Evolutionary conservation across 257 asterid species (phyloP).

Genomic region (Solanum virginianum): DNA sequence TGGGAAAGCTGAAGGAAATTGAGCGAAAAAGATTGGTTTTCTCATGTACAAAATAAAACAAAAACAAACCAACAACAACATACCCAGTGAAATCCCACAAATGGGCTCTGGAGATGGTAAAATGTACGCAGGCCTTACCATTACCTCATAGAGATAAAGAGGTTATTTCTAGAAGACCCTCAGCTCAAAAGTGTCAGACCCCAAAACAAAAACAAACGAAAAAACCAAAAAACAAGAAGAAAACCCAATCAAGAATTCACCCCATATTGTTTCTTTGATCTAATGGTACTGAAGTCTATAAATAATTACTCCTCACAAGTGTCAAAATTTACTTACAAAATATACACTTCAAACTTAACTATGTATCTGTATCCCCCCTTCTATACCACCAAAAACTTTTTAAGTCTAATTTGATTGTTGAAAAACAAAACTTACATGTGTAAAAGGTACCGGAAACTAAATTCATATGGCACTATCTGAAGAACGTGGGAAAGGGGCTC

Average conservation of each 20-base stretch:
- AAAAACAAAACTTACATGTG: slow-evolving; percentile 23
- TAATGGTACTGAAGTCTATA: neutral
- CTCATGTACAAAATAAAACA: neutral
- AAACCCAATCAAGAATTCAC: neutral
- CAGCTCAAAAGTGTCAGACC: too few relatives aligned
- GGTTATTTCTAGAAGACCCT: too few relatives aligned
- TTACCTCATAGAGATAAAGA: too few relatives aligned
- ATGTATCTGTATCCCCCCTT: slow-evolving; percentile 11
- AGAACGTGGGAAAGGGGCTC: slow-evolving; percentile 33
- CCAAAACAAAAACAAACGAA: neutral
- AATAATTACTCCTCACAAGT: neutral
- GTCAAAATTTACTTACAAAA: slow-evolving; percentile 28
- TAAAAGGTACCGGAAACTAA: slow-evolving; percentile 76
- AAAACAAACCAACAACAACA: too few relatives aligned
- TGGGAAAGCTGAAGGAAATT: neutral
- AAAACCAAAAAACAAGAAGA: neutral
- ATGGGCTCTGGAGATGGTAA: too few relatives aligned
- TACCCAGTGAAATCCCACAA: too few relatives aligned
- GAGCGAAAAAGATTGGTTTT: neutral
- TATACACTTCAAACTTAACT: slow-evolving; percentile 15
- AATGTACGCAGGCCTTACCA: too few relatives aligned
- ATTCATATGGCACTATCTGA: slow-evolving; percentile 68
- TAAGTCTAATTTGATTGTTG: neutral
- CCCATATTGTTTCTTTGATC: neutral
- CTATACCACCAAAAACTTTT: slow-evolving; percentile 21